phyloP scores from a whole-genome alignment of 163 green algal species.

The Trebouxiophyceae sp. region DNA sequence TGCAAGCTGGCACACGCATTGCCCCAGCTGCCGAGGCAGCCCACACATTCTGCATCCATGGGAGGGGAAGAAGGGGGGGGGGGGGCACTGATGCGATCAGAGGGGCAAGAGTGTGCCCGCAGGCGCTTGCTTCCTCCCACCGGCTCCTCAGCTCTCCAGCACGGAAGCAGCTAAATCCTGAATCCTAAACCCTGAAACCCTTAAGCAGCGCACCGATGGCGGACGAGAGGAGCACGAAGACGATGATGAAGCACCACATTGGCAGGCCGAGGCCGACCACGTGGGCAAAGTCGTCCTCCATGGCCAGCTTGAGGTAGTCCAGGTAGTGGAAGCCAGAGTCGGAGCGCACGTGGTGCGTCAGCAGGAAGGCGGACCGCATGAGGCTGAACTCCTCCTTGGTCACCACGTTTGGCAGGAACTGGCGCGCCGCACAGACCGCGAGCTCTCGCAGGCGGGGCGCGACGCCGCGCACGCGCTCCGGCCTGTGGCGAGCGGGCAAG shows the following conservation, averaged over 20 bases:
- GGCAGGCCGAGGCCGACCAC: slow-evolving; percentile 31
- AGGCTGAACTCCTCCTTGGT: slow-evolving; percentile 4
- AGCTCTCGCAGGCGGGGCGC: background rate
- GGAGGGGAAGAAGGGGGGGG: too few species aligned
- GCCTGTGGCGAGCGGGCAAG: background rate
- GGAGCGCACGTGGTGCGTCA: background rate
- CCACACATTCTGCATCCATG: too few species aligned
- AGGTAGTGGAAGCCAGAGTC: slow-evolving; percentile 10
- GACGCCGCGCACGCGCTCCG: slow-evolving; percentile 1
- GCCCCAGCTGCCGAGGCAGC: too few species aligned
- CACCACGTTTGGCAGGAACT: background rate
- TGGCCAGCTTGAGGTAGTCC: slow-evolving; percentile 9
- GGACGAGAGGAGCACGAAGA: slow-evolving; percentile 30
- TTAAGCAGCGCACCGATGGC: slow-evolving; percentile 6
- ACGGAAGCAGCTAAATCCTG: too few species aligned
- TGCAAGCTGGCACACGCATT: too few species aligned
- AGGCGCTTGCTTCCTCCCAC: too few species aligned
- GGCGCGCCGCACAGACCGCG: slow-evolving; percentile 3
- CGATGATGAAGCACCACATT: slow-evolving; percentile 35
- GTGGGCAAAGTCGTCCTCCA: slow-evolving; percentile 26
- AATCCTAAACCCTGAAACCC: too few species aligned
- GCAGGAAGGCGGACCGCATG: slow-evolving; percentile 10
- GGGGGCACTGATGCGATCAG: too few species aligned
- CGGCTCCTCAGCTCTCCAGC: too few species aligned
- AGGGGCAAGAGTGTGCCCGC: too few species aligned